phyloP scores from a whole-genome alignment of 768 basidiomycete genomes.

The Trichaptum fuscoviolaceum region DNA sequence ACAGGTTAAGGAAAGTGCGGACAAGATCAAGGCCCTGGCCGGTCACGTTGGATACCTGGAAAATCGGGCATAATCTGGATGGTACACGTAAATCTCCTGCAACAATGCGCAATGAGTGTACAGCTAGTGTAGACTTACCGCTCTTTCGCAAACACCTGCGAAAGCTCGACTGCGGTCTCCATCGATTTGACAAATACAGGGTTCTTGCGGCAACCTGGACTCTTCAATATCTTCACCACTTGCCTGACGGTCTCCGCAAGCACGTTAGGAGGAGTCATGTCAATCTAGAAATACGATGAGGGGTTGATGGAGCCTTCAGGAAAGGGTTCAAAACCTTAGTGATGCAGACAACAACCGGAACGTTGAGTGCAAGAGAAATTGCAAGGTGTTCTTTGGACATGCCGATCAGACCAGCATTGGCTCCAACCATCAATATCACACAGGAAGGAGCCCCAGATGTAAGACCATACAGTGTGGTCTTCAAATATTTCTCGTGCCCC shows the following conservation, averaged over 20 bases:
- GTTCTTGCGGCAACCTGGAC: slow-evolving; percentile 86
- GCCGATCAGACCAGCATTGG: slow-evolving; percentile 85
- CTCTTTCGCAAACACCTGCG: slow-evolving; percentile 68
- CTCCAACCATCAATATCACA: slow-evolving; percentile 90
- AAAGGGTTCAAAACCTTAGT: slow-evolving; percentile 62
- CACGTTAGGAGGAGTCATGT: slow-evolving; percentile 94
- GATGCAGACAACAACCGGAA: slow-evolving; percentile 90
- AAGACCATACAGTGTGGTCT: slow-evolving; percentile 91
- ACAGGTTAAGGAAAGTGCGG: slow-evolving; percentile 84
- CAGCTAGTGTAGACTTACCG: slow-evolving; percentile 35
- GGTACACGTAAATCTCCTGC: background rate
- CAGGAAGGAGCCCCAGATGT: slow-evolving; percentile 93
- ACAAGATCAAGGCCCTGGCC: slow-evolving; percentile 87
- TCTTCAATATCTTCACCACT: slow-evolving; percentile 85
- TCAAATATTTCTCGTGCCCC: slow-evolving; percentile 89
- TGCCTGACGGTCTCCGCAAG: slow-evolving; percentile 90
- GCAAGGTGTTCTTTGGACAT: slow-evolving; percentile 98
- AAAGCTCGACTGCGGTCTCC: slow-evolving; percentile 77
- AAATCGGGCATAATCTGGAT: slow-evolving; percentile 79
- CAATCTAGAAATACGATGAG: slow-evolving; percentile 49
- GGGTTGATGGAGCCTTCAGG: background rate
- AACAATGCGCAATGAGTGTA: slow-evolving; percentile 1
- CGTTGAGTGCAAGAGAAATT: slow-evolving; percentile 87
- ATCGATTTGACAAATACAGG: slow-evolving; percentile 81
- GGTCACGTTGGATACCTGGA: slow-evolving; percentile 90